These are phyloP conservation scores for Arthrobotrys conoides DNA, from an alignment of 2,329 filamentous ascomycete genomes.

Conservation along the genomic window DNA sequence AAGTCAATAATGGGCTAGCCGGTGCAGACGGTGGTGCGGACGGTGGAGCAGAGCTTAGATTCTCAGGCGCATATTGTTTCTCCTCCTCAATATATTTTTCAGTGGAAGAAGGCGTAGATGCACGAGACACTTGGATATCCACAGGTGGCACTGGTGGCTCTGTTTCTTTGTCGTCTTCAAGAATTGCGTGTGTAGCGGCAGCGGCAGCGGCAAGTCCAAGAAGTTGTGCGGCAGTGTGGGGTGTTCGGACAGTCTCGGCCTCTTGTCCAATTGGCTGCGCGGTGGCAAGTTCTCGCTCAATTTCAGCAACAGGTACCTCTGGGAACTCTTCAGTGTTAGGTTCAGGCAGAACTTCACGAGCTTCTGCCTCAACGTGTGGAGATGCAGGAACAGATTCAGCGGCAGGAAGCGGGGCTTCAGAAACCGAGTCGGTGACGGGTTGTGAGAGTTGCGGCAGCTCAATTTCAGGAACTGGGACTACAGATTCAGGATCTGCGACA, in stretches of 20 bases:
- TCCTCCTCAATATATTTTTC: slow-evolving; percentile 17
- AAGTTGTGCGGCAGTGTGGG: slow-evolving; percentile 43
- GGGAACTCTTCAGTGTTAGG: not conserved
- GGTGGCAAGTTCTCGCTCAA: not conserved
- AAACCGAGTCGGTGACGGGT: not conserved
- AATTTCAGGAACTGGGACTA: slow-evolving; percentile 39
- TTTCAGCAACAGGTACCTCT: not conserved
- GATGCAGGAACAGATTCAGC: not conserved
- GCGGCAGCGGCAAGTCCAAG: slow-evolving; percentile 41
- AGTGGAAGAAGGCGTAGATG: slow-evolving; percentile 40
- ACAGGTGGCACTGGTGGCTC: slow-evolving; percentile 35
- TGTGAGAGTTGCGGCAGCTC: slow-evolving; percentile 25
- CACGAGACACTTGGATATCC: slow-evolving; percentile 59
- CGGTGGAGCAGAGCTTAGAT: slow-evolving; percentile 18
- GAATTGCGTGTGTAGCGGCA: slow-evolving; percentile 10
- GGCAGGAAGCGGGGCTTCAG: slow-evolving; percentile 19
- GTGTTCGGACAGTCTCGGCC: not conserved
- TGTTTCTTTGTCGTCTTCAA: not conserved
- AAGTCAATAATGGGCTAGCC: slow-evolving; percentile 30
- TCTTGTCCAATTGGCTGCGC: not conserved
- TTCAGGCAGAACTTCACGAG: not conserved
- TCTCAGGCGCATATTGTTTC: not conserved
- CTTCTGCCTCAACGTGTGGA: not conserved
- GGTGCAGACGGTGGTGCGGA: slow-evolving; percentile 46
- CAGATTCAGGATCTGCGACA: slow-evolving; percentile 50